Base-by-base conservation (phyloP, 2,329 filamentous ascomycete genomes). In the Cordyceps militaris region DNA sequence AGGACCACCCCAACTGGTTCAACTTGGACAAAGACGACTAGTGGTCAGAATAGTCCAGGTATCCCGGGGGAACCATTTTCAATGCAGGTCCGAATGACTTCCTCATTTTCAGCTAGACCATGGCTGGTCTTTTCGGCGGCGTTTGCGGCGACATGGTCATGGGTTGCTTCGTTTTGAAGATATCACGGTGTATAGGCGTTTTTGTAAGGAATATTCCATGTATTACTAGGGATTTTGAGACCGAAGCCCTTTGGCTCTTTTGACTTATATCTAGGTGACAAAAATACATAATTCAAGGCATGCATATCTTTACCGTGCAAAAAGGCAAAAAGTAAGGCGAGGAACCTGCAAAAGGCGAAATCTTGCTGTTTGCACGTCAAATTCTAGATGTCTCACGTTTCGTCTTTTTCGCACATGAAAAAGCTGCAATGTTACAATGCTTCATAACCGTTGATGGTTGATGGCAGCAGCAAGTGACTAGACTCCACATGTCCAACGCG, bases 1-100 rank as follows among this genome's bases (percentile, higher is more conserved):
- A 74, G 56, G 80, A 86, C 36, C 75, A 86, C 57, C 81, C 84
- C 2, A 75, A 82, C 61, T 87, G 83, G 82, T 76, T 79, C 59
- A 69, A 63, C 47, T 61, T 69, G 62, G 69, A 72, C 44, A 57
- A 57, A 28, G 58, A 60, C 54, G 58, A 60, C 44, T 57, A 43
- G 34, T 54, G 51, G 51, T 54, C 30, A 21, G 51, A 38, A 44
- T 26, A 32, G 51, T 54, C 42, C 36, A 19, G 34, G 28, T 24
- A 16, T 36, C 40, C 30, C 36, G 28, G 51, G 51, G 34, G 40
- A 44, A 53, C 19, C 28, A 24, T 44, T 32, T 21, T 2, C 10
- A 11, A 24, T 23, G 51, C 38, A 24, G 40, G 21, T 36, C 21
- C 36, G 16, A 16, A 14, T 36, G 14, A 19, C n/a, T 11, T 8